Percentiles rank a stretch among this genome's conserved stretches.
These are phyloP conservation scores for Penicillium pancosmium DNA, from an alignment of 495 filamentous ascomycete species.

Conservation along the genomic window DNA sequence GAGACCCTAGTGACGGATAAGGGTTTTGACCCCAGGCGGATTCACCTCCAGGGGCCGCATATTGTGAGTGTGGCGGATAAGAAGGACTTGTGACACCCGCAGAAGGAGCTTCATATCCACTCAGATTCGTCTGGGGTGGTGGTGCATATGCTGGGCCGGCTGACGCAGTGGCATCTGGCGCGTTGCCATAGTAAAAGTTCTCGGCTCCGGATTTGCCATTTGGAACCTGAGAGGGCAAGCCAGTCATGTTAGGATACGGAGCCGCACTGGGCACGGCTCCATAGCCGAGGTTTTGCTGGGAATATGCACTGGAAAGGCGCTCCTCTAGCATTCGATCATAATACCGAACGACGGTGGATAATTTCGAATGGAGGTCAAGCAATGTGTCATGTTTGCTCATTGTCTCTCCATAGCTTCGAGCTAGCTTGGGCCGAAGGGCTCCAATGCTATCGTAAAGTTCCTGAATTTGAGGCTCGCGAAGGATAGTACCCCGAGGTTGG, in stretches of 20 bases:
- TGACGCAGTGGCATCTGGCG: slow-evolving; percentile 46
- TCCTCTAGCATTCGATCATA: slow-evolving; percentile 99
- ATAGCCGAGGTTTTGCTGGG: slow-evolving; percentile 66
- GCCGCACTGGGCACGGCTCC: slow-evolving; percentile 51
- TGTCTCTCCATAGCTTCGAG: slow-evolving; percentile 95
- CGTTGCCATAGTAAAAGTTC: slow-evolving; percentile 77
- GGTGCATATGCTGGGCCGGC: slow-evolving; percentile 49
- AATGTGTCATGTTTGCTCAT: slow-evolving; percentile 99
- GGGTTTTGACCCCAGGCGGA: slow-evolving; percentile 33
- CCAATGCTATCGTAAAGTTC: slow-evolving; percentile 98
- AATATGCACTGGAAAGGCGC: slow-evolving; percentile 87
- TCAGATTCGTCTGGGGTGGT: slow-evolving; percentile 31
- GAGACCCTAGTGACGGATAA: slow-evolving; percentile 34
- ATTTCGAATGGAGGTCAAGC: slow-evolving; percentile 90
- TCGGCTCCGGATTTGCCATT: slow-evolving; percentile 62
- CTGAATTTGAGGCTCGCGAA: slow-evolving; percentile 95
- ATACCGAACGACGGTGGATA: slow-evolving; percentile 96
- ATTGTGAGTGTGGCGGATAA: slow-evolving; percentile 29
- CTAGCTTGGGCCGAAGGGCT: slow-evolving; percentile 86
- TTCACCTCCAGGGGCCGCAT: slow-evolving; percentile 27
- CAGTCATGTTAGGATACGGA: slow-evolving; percentile 61
- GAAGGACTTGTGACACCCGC: slow-evolving; percentile 29
- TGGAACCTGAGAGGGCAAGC: slow-evolving; percentile 55
- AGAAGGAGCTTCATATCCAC: slow-evolving; percentile 20
- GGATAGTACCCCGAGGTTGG: slow-evolving; percentile 91